Conservation (phyloP, 352 stramenopile genomes). For the Phytophthora citricola region DNA sequence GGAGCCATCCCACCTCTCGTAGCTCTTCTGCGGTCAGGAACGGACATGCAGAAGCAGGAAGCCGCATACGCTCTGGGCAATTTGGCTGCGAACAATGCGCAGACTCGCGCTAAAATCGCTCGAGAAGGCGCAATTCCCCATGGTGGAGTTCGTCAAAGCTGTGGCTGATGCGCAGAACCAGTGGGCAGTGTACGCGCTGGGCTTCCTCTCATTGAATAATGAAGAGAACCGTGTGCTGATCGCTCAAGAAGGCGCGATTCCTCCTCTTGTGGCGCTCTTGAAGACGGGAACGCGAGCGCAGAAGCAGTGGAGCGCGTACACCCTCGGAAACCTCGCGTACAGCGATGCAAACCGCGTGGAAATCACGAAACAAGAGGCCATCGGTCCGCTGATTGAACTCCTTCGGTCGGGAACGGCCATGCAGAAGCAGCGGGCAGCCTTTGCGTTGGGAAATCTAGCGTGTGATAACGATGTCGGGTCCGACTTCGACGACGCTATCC, state of each 20-base stretch:
- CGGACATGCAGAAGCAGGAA: constrained; percentile 34
- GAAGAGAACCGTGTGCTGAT: constrained; percentile 27
- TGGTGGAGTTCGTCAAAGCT: constrained; percentile 26
- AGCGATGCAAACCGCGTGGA: constrained; percentile 24
- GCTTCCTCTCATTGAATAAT: constrained; percentile 18
- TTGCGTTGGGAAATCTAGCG: constrained; percentile 27
- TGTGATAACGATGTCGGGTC: constrained; percentile 16
- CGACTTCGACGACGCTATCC: constrained; percentile 22
- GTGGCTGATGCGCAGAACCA: constrained; percentile 34
- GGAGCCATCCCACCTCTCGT: constrained; percentile 25
- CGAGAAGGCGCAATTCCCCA: constrained; percentile 28
- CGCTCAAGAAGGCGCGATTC: constrained; percentile 23
- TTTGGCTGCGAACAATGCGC: constrained; percentile 14
- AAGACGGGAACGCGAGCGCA: constrained; percentile 12
- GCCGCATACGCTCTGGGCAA: constrained; percentile 28
- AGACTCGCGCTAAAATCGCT: constrained; percentile 16
- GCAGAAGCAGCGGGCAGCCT: constrained; percentile 27
- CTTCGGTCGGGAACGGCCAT: constrained; percentile 13
- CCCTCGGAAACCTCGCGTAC: constrained; percentile 25
- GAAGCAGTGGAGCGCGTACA: constrained; percentile 30
- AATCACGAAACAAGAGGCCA: constrained; percentile 21
- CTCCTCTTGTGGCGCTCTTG: constrained; percentile 18
- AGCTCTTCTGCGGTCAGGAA: constrained; percentile 19
- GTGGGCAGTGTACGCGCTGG: constrained; percentile 28
- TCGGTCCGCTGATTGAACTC: constrained; percentile 16